Evolutionary conservation across 257 asterid species (phyloP).

Genomic region (Datura wrightii): DNA sequence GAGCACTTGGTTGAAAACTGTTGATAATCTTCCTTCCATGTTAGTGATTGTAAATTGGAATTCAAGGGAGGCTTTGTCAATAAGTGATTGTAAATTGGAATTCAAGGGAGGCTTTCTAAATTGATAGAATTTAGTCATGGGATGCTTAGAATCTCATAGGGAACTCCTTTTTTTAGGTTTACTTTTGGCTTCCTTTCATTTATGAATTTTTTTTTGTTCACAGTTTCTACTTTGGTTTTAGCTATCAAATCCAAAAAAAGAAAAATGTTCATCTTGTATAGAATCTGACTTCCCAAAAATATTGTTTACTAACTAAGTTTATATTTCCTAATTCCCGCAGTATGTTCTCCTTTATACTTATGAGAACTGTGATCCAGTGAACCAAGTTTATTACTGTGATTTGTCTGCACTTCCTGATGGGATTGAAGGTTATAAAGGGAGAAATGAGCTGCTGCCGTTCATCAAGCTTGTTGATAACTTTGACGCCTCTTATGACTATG

Average conservation of each 20-base stretch:
- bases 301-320: not conserved
- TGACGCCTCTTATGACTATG: constrained; percentile 70
- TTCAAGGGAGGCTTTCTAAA: not conserved
- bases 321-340: constrained; percentile 52
- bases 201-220: not conserved
- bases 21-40: not conserved
- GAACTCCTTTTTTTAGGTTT: constrained; percentile 8
- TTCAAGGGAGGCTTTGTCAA: not conserved
- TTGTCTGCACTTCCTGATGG: constrained; percentile 68
- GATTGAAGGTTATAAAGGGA: constrained; percentile 70
- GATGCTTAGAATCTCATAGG: constrained; percentile 13
- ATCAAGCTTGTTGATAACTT: constrained; percentile 87
- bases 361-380: constrained; percentile 86
- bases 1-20: not conserved
- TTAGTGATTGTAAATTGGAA: constrained; percentile 8
- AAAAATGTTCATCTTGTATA: not conserved
- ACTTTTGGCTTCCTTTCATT: not conserved
- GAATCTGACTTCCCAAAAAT: not conserved
- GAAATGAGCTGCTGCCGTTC: constrained; percentile 74
- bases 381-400: constrained; percentile 87
- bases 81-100: not conserved
- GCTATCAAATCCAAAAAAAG: not conserved
- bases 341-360: constrained; percentile 66
- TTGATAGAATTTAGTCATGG: not conserved
- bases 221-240: not conserved